phyloP scores from a whole-genome alignment of 495 filamentous ascomycete species.

The Rostrohypoxylon terebratum region DNA sequence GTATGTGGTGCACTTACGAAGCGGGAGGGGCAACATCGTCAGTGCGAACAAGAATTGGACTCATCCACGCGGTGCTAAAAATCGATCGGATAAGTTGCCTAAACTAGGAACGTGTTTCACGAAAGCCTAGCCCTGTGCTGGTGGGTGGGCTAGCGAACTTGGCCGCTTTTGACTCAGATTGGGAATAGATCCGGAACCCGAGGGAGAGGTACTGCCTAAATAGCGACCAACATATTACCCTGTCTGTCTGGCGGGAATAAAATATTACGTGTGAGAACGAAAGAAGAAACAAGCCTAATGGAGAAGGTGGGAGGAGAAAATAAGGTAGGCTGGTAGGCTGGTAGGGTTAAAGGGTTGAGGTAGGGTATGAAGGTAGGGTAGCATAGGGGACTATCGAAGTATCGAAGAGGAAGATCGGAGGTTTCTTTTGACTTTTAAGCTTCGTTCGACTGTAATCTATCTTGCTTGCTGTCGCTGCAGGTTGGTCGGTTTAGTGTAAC shows the following conservation, averaged over 20 bases:
- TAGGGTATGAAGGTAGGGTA: conserved; percentile 33
- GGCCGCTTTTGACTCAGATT: conserved; percentile 41
- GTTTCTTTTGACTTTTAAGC: conserved; percentile 50
- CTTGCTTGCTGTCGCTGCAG: conserved; percentile 47
- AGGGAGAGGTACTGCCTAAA: conserved; percentile 46
- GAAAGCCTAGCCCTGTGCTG: conserved; percentile 22
- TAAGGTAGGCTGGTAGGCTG: conserved; percentile 14
- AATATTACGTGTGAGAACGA: conserved; percentile 16
- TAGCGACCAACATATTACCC: conserved; percentile 31
- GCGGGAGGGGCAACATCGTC: conserved; percentile 19
- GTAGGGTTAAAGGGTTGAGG: too few relatives aligned
- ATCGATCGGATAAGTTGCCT: conserved; percentile 40
- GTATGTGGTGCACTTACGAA: conserved; percentile 7
- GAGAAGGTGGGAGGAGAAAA: conserved; percentile 37
- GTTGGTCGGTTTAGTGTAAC: conserved; percentile 42
- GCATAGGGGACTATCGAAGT: conserved; percentile 21
- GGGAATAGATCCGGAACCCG: conserved; percentile 38
- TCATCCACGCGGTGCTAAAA: conserved; percentile 33
- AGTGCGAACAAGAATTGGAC: conserved; percentile 29
- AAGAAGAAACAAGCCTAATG: conserved; percentile 23
- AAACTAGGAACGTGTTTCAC: conserved; percentile 32
- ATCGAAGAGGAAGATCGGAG: conserved; percentile 38
- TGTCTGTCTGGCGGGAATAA: conserved; percentile 34
- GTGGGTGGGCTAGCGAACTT: conserved; percentile 24
- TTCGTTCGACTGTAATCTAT: conserved; percentile 47